Base-by-base conservation (phyloP, 2,329 filamentous ascomycete species). In the Aspergillus ustus region DNA sequence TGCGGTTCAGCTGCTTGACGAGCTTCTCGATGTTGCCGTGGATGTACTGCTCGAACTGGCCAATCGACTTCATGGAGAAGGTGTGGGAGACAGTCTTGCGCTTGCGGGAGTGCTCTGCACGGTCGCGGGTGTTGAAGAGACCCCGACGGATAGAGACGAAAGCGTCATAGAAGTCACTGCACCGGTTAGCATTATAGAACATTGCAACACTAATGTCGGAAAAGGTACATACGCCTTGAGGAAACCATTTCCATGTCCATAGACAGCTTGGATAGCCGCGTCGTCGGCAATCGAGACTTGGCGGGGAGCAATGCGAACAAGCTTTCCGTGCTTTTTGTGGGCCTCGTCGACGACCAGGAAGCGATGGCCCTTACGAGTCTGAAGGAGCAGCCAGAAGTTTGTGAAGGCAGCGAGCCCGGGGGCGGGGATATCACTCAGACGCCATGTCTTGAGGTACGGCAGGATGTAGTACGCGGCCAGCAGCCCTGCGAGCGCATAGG, bases 1-100 rank as follows among this genome's bases (percentile, higher is more conserved):
- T 79, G 19, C 81, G 81, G 71, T 92, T 90, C 85, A 92, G 92
- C 74, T 92, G 87, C 62, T 81, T 80, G 25, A 91, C 87, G 61
- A 96, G 91, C 15, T 88, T 79, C 61, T 90, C 87, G 3, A 96
- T 83, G 75, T 96, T 96, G 66, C 84, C 81, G 72, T 91, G 89
- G 68, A 97, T 94, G 77, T 94, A 96, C 55, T 92, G 91, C 80
- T 97, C 93, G 73, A 96, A 96, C 74, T 96, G 88, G 62, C 84
- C 84, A 57, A 97, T 85, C 9, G 87, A 91, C 79, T 94, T 96
- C 63, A 89, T 84, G 15, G 89, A 91, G 79, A 97, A 97, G 34
- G 91, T 95, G 76, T 96, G 92, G 1, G 91, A 88, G 52, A 97
- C 87, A 2, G 91, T 89, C 84, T 96, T 97, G 70, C 93, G 87